A percentile compares a stretch with the other conserved stretches of the same genome.
Evolutionary conservation across 257 asterid genomes (phyloP).

Genomic region (Haberlea rhodopensis): DNA sequence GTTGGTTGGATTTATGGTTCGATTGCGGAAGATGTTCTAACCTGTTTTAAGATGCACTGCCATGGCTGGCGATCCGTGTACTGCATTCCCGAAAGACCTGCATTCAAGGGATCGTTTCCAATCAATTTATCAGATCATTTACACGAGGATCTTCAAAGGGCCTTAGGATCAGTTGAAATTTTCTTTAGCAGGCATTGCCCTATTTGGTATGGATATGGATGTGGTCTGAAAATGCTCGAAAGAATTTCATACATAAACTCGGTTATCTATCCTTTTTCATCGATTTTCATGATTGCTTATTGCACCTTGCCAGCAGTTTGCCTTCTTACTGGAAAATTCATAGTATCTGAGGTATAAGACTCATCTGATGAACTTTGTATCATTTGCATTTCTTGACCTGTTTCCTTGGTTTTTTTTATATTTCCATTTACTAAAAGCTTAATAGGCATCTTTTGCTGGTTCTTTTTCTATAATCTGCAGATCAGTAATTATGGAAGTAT

Average conservation of each 20-base stretch:
- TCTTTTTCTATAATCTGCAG: slow-evolving; percentile 28
- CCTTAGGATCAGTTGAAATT: slow-evolving; percentile 50
- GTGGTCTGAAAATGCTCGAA: slow-evolving; percentile 51
- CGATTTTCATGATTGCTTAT: slow-evolving; percentile 42
- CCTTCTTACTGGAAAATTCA: slow-evolving; percentile 47
- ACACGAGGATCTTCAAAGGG: slow-evolving; percentile 51
- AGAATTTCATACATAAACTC: slow-evolving; percentile 47
- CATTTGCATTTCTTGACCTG: background rate
- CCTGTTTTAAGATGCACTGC: slow-evolving; percentile 54
- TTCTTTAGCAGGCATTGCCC: slow-evolving; percentile 50
- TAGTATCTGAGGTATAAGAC: slow-evolving; percentile 41
- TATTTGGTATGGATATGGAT: slow-evolving; percentile 52
- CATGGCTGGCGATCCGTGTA: slow-evolving; percentile 56
- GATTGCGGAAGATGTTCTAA: slow-evolving; percentile 45
- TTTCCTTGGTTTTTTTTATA: background rate
- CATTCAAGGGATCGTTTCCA: slow-evolving; percentile 53
- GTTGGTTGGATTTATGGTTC: slow-evolving; percentile 59
- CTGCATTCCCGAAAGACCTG: slow-evolving; percentile 47
- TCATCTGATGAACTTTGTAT: background rate
- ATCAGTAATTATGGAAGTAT: slow-evolving; percentile 62
- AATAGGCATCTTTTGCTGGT: background rate
- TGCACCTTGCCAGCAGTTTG: slow-evolving; percentile 52
- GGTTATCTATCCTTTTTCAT: slow-evolving; percentile 44
- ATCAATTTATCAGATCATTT: slow-evolving; percentile 46
- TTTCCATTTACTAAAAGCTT: background rate